Evolutionary conservation across 2,329 filamentous ascomycete species (phyloP).

Genomic region (Pseudogymnoascus sp.): DNA sequence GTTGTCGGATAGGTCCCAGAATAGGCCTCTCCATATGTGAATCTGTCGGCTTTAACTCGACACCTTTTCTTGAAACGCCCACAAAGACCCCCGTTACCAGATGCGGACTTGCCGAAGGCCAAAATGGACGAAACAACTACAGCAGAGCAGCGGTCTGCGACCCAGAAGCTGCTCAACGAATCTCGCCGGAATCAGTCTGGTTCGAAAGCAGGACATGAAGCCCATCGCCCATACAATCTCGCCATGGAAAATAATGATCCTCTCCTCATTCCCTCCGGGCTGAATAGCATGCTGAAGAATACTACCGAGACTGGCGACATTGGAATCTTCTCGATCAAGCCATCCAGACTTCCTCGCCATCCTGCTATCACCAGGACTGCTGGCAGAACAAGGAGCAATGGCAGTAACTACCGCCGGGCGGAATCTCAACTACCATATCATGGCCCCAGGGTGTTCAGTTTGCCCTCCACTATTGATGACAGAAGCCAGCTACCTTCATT

Average conservation of each 20-base stretch:
- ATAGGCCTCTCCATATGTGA: background rate
- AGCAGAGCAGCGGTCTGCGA: background rate
- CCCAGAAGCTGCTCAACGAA: background rate
- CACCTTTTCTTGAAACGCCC: background rate
- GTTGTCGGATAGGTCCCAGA: background rate
- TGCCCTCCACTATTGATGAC: constrained; percentile 32
- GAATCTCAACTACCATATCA: constrained; percentile 10
- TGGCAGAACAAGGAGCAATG: constrained; percentile 16
- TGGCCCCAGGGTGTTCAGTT: constrained; percentile 19
- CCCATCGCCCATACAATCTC: background rate
- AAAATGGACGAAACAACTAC: background rate
- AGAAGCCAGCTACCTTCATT: constrained; percentile 39
- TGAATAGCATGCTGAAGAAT: constrained; percentile 58
- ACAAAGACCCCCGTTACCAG: background rate
- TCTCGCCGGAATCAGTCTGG: background rate
- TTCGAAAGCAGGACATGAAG: background rate
- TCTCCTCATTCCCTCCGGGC: constrained; percentile 41
- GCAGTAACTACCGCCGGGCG: constrained; percentile 8
- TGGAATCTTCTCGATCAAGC: constrained; percentile 48
- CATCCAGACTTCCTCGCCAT: constrained; percentile 25
- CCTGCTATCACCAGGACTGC: constrained; percentile 17
- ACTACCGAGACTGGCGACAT: constrained; percentile 60
- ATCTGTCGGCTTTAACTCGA: background rate
- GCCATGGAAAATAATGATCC: constrained; percentile 27
- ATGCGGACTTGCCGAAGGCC: background rate